Conservation (phyloP, 805 yeast species). For the Saccharomycopsis olivae region DNA sequence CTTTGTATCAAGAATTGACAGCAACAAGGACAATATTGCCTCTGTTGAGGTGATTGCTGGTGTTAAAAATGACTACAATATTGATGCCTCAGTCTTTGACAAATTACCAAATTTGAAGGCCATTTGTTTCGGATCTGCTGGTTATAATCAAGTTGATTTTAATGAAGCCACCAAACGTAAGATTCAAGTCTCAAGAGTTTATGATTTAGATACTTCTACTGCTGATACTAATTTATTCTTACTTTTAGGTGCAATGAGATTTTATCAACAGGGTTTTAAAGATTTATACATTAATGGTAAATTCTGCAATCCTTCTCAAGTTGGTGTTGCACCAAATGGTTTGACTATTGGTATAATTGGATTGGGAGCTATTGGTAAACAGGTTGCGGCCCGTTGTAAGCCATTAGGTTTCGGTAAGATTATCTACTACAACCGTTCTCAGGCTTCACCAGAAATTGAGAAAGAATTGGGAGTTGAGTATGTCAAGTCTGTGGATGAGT, state of each 20-base stretch:
- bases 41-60: slow-evolving; percentile 13
- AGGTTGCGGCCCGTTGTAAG: slow-evolving; percentile 32
- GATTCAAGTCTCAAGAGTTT: slow-evolving; percentile 43
- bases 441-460: slow-evolving; percentile 25
- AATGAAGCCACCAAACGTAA: slow-evolving; percentile 29
- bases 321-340: slow-evolving; percentile 32
- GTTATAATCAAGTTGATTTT: slow-evolving; percentile 44
- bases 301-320: slow-evolving; percentile 36
- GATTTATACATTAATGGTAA: slow-evolving; percentile 23
- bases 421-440: slow-evolving; percentile 31
- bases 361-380: slow-evolving; percentile 36
- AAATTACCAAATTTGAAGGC: slow-evolving; percentile 15
- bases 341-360: slow-evolving; percentile 37
- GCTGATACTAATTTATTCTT: slow-evolving; percentile 47
- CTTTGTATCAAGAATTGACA: slow-evolving; percentile 4
- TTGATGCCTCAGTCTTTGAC: slow-evolving; percentile 13
- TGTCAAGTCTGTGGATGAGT: slow-evolving; percentile 21
- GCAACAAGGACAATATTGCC: background rate
- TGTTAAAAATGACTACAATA: slow-evolving; percentile 13
- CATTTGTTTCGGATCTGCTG: slow-evolving; percentile 31
- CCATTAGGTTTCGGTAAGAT: slow-evolving; percentile 35
- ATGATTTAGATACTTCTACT: slow-evolving; percentile 41
- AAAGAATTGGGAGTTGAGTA: slow-evolving; percentile 26
- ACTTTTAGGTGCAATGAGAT: slow-evolving; percentile 41
- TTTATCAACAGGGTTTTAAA: slow-evolving; percentile 33